phyloP scores from a whole-genome alignment of 805 yeast genomes.

The Saccharomycopsis javanensis region DNA sequence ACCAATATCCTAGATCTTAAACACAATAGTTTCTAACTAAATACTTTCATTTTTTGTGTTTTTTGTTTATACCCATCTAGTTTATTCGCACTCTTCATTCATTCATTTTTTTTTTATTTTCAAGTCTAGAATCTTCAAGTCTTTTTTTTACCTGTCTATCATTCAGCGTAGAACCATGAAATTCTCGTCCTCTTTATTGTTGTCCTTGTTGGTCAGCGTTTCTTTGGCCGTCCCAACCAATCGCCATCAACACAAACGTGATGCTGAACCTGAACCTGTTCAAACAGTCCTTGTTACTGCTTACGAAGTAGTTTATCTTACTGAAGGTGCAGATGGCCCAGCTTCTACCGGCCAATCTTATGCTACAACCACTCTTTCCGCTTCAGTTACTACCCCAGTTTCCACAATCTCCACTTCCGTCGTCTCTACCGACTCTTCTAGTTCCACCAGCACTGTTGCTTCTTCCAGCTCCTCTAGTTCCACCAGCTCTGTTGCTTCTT shows the following conservation, averaged over 20 bases:
- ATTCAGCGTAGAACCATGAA: neutral
- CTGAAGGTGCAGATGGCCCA: neutral
- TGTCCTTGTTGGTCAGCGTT: neutral
- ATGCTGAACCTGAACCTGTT: neutral
- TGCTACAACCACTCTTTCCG: neutral
- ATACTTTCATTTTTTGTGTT: neutral
- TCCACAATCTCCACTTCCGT: slow-evolving; percentile 28
- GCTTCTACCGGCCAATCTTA: neutral
- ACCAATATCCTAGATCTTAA: neutral
- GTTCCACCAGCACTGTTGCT: slow-evolving; percentile 30
- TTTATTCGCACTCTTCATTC: neutral
- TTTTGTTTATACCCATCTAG: neutral
- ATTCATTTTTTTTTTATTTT: too few species aligned
- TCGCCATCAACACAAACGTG: neutral
- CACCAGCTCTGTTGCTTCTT: slow-evolving; percentile 44
- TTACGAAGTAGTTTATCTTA: neutral
- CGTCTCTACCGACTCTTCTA: neutral
- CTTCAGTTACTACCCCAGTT: slow-evolving; percentile 14
- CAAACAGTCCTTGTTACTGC: neutral
- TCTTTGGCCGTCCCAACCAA: neutral
- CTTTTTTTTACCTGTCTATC: neutral
- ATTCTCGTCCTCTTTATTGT: neutral
- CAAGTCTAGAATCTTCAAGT: neutral
- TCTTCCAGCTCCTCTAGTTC: slow-evolving; percentile 54
- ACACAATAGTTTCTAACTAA: slow-evolving; percentile 2